Evolutionary conservation across 2,329 filamentous ascomycete genomes (phyloP).

Genomic region (Alternaria triticina): DNA sequence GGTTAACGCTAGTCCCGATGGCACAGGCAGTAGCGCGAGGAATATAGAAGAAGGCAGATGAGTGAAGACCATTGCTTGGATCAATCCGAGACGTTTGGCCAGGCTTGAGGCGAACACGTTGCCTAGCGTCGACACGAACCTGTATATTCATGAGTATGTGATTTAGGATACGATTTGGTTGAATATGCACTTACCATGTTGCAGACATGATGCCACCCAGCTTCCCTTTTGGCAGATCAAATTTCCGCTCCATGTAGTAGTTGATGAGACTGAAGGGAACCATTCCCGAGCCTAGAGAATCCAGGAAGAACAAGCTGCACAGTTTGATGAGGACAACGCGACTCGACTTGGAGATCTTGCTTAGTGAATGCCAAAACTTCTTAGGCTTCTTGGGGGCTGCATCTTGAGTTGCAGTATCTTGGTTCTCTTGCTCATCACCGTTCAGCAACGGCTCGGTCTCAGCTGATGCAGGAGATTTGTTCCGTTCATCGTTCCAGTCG

Average conservation of each 20-base stretch:
- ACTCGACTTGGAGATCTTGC: slow-evolving; percentile 64
- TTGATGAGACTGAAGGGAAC: slow-evolving; percentile 58
- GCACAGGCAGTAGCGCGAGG: slow-evolving; percentile 39
- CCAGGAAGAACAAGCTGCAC: slow-evolving; percentile 70
- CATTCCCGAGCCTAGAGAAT: slow-evolving; percentile 74
- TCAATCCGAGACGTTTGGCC: slow-evolving; percentile 66
- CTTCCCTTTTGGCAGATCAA: slow-evolving; percentile 58
- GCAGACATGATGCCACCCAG: slow-evolving; percentile 62
- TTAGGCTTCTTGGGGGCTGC: slow-evolving; percentile 15
- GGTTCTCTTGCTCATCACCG: background rate
- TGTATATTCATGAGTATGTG: slow-evolving; percentile 5
- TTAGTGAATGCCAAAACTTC: slow-evolving; percentile 47
- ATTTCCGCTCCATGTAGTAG: slow-evolving; percentile 66
- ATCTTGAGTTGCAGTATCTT: slow-evolving; percentile 15
- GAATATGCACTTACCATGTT: slow-evolving; percentile 40
- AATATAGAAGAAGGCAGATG: slow-evolving; percentile 47
- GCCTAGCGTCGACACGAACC: slow-evolving; percentile 41
- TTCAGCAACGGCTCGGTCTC: slow-evolving; percentile 38
- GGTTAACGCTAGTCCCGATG: slow-evolving; percentile 31
- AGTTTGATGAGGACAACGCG: slow-evolving; percentile 64
- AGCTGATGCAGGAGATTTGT: slow-evolving; percentile 8
- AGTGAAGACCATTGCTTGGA: slow-evolving; percentile 53
- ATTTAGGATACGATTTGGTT: no score
- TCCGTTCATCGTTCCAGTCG: slow-evolving; percentile 5
- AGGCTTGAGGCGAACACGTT: slow-evolving; percentile 53